phyloP scores from a whole-genome alignment of 768 basidiomycete species.

The Lactarius evosmus region DNA sequence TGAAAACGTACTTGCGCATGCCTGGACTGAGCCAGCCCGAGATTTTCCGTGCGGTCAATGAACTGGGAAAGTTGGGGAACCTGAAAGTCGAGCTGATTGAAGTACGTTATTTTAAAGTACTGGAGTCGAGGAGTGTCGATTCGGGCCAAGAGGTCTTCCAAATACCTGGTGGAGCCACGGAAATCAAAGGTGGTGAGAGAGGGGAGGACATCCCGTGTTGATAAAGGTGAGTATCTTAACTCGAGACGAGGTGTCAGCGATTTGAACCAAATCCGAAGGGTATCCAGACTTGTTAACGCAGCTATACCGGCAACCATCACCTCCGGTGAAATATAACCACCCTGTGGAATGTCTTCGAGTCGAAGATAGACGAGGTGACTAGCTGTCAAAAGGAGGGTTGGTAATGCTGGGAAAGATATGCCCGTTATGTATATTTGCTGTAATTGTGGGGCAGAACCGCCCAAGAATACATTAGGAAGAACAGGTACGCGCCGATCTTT shows the following conservation, averaged over 20 bases:
- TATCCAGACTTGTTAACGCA: background rate
- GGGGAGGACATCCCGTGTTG: background rate
- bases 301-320: background rate
- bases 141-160: background rate
- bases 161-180: slow-evolving; percentile 5
- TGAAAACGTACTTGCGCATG: background rate
- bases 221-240: background rate
- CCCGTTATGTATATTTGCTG: background rate
- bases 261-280: background rate
- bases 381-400: background rate
- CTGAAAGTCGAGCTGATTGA: background rate
- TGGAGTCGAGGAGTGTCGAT: background rate
- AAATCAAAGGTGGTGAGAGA: slow-evolving; percentile 1
- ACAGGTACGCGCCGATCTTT: background rate
- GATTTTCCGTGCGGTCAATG: background rate
- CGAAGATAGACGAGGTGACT: background rate
- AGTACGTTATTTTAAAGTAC: background rate
- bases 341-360: background rate
- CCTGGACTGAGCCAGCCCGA: background rate
- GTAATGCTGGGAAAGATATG: background rate
- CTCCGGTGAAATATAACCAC: background rate
- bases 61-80: slow-evolving; percentile 3
- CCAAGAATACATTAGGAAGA: background rate
- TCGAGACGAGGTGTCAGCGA: background rate
- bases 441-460: background rate